phyloP scores from a whole-genome alignment of 139 green algal species.

The Edaphochlamys debaryana region DNA sequence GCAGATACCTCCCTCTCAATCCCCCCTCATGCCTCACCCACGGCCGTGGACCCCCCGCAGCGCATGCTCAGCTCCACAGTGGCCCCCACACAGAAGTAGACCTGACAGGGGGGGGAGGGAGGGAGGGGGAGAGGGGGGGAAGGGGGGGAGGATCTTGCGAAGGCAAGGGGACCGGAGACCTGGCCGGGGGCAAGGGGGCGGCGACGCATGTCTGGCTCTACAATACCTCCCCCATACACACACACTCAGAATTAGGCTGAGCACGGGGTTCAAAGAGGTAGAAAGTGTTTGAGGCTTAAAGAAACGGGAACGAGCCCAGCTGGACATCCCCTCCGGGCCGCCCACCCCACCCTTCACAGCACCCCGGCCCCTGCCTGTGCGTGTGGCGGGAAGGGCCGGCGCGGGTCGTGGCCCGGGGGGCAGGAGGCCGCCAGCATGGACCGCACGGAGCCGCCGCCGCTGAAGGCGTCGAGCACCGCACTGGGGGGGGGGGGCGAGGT shows the following conservation, averaged over 20 bases:
- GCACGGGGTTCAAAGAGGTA: too few species aligned
- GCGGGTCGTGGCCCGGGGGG: constrained; percentile 1
- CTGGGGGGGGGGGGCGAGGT: neutral
- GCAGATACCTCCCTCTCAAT: neutral
- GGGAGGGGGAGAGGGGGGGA: too few species aligned
- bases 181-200: too few species aligned
- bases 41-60: neutral
- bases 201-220: too few species aligned
- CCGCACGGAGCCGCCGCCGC: neutral
- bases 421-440: constrained; percentile 8
- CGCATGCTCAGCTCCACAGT: neutral
- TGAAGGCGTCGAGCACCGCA: neutral
- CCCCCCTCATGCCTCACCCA: neutral
- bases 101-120: too few species aligned
- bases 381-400: neutral
- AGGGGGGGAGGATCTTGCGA: too few species aligned
- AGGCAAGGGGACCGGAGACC: too few species aligned
- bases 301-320: too few species aligned
- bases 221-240: too few species aligned
- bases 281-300: too few species aligned
- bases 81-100: neutral
- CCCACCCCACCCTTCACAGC: neutral
- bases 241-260: too few species aligned
- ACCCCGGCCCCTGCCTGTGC: too few species aligned
- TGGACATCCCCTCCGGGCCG: neutral